Evolutionary conservation across 2,329 filamentous ascomycete species (phyloP).

Genomic region (Neopestalotiopsis clavispora): DNA sequence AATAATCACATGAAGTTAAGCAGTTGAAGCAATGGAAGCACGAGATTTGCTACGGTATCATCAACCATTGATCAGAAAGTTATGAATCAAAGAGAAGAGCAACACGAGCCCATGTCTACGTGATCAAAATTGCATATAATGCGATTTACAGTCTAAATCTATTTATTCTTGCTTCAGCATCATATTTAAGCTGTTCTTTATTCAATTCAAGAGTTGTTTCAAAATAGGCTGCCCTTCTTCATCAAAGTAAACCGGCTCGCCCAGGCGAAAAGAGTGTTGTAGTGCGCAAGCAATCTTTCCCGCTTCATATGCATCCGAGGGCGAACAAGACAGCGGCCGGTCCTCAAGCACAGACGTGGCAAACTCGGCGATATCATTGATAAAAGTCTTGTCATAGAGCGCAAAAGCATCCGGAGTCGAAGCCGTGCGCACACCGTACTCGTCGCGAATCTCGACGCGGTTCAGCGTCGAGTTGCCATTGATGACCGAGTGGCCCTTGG

Average conservation of each 20-base stretch:
- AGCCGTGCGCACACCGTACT: slow-evolving; percentile 5
- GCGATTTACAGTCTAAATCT: too few species aligned
- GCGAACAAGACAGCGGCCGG: slow-evolving; percentile 1
- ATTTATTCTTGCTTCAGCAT: too few species aligned
- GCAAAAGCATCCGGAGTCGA: slow-evolving; percentile 13
- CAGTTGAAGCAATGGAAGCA: too few species aligned
- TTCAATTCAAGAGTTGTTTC: not conserved
- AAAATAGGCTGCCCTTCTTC: slow-evolving; percentile 11
- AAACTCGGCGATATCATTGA: slow-evolving; percentile 12
- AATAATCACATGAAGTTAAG: too few species aligned
- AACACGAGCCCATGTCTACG: too few species aligned
- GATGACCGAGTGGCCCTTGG: slow-evolving; percentile 13
- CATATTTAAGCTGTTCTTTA: too few species aligned
- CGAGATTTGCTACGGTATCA: too few species aligned
- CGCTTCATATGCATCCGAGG: not conserved
- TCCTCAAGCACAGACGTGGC: slow-evolving; percentile 12
- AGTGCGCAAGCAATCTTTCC: slow-evolving; percentile 9
- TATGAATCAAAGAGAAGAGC: too few species aligned
- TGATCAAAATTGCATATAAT: too few species aligned
- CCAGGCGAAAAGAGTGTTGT: slow-evolving; percentile 12
- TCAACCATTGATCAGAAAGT: too few species aligned
- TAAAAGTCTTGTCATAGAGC: slow-evolving; percentile 10
- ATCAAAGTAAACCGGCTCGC: slow-evolving; percentile 11
- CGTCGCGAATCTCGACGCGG: slow-evolving; percentile 13
- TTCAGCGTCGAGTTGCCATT: slow-evolving; percentile 14